These are phyloP conservation scores for Scheffersomyces parashehatae DNA, from an alignment of 1,139 yeast species.

Conservation along the genomic window DNA sequence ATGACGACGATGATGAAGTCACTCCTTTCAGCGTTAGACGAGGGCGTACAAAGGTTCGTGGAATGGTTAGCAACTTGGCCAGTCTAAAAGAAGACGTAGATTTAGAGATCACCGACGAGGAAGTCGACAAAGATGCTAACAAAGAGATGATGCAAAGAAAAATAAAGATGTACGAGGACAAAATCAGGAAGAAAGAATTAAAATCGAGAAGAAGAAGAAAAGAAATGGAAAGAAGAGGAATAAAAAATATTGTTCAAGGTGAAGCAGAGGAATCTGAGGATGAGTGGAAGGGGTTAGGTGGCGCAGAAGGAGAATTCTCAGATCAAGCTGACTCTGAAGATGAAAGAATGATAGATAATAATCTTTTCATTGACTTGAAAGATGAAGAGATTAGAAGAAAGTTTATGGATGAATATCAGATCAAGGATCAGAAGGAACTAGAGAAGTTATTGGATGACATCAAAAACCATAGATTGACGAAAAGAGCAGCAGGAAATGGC, in stretches of 20 bases:
- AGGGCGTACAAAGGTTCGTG: constrained; percentile 25
- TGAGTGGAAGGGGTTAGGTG: constrained; percentile 93
- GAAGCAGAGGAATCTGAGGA: constrained; percentile 98
- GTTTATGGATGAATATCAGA: constrained; percentile 67
- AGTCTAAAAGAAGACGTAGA: constrained; percentile 12
- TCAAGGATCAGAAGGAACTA: constrained; percentile 68
- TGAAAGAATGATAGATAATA: constrained; percentile 80
- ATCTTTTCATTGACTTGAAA: constrained; percentile 57
- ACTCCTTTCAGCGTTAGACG: constrained; percentile 26
- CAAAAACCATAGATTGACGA: constrained; percentile 77
- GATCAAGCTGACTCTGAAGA: constrained; percentile 75
- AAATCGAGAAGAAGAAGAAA: constrained; percentile 39
- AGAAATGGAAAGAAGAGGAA: constrained; percentile 53
- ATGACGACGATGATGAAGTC: constrained; percentile 24
- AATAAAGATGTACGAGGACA: constrained; percentile 38
- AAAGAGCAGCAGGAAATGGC: constrained; percentile 55
- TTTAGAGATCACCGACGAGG: constrained; percentile 2
- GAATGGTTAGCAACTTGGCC: constrained; percentile 11
- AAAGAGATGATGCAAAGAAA: constrained; percentile 29
- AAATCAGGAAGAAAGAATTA: constrained; percentile 40
- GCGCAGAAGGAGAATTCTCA: constrained; percentile 69
- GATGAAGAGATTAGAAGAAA: constrained; percentile 61
- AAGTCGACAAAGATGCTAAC: constrained; percentile 21
- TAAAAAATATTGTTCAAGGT: constrained; percentile 62
- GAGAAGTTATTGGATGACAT: constrained; percentile 79